phyloP scores from a whole-genome alignment of 2,329 filamentous ascomycete species.

The Paraconiothyrium sp. region DNA sequence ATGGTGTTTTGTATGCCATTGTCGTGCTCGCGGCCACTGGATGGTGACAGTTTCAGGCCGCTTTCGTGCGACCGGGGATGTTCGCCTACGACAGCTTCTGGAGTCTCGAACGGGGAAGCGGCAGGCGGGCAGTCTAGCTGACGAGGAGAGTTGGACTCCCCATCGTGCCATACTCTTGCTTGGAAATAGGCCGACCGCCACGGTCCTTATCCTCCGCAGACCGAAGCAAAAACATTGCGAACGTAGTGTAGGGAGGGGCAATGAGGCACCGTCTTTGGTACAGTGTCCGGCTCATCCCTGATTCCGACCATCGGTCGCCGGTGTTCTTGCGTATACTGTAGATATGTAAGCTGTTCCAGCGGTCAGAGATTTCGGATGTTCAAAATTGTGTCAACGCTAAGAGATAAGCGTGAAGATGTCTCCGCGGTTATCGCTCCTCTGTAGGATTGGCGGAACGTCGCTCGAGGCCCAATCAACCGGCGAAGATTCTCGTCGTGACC shows the following conservation, averaged over 20 bases:
- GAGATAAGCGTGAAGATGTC: constrained; percentile 7
- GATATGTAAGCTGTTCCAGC: constrained; percentile 2
- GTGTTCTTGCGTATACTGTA: background rate
- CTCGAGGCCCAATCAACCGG: constrained; percentile 4
- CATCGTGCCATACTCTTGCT: constrained; percentile 10
- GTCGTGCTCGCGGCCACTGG: background rate
- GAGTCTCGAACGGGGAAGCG: constrained; percentile 11
- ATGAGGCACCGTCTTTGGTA: constrained; percentile 1
- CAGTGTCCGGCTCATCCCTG: background rate
- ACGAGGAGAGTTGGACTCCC: constrained; percentile 6
- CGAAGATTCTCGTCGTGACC: background rate
- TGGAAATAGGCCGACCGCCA: constrained; percentile 2
- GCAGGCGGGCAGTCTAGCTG: constrained; percentile 6
- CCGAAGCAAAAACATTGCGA: background rate
- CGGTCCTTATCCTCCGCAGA: background rate
- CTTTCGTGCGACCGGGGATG: constrained; percentile 10
- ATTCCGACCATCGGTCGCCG: background rate
- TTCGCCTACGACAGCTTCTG: constrained; percentile 7
- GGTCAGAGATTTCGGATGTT: constrained; percentile 15
- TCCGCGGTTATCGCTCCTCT: constrained; percentile 3
- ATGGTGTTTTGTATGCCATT: constrained; percentile 10
- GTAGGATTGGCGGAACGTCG: constrained; percentile 3
- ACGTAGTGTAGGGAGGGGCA: constrained; percentile 1
- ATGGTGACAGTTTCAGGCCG: constrained; percentile 8
- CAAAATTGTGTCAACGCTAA: constrained; percentile 13